Conservation (phyloP, 345 rosid species). For the Xanthoceras sorbifolium region DNA sequence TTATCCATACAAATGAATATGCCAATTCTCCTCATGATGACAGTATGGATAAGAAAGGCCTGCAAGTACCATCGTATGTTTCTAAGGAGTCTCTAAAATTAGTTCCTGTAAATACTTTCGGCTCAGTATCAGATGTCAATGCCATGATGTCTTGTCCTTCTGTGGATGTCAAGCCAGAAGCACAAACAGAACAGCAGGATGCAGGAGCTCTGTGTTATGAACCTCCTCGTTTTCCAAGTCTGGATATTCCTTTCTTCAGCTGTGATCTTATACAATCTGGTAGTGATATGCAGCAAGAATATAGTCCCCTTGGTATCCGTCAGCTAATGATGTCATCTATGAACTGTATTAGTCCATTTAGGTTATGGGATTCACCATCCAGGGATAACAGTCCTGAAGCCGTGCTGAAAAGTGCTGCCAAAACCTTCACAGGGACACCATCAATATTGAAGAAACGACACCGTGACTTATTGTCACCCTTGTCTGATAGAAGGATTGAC, state of each 20-base stretch:
- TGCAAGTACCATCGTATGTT: conserved; percentile 51
- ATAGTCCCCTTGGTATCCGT: conserved; percentile 97
- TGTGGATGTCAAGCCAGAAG: conserved; percentile 37
- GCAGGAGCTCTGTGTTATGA: conserved; percentile 85
- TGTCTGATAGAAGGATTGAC: conserved; percentile 74
- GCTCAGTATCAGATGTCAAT: conserved; percentile 43
- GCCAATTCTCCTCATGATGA: conserved; percentile 46
- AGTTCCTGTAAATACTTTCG: conserved; percentile 60
- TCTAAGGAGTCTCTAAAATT: conserved; percentile 58
- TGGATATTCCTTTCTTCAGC: conserved; percentile 92
- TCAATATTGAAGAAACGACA: conserved; percentile 87
- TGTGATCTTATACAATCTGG: conserved; percentile 90
- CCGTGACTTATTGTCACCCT: conserved; percentile 85
- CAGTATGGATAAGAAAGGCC: conserved; percentile 34
- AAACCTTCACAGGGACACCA: conserved; percentile 72
- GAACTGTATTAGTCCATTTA: conserved; percentile 81
- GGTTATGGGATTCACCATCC: conserved; percentile 90
- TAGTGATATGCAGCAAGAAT: conserved; percentile 83
- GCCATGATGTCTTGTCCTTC: conserved; percentile 38
- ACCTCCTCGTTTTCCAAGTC: conserved; percentile 96
- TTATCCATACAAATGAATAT: conserved; percentile 49
- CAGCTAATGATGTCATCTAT: conserved; percentile 89
- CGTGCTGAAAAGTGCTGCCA: conserved; percentile 72
- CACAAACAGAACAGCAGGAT: conserved; percentile 44
- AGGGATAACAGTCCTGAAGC: conserved; percentile 72